Evolutionary conservation across 2,329 filamentous ascomycete genomes (phyloP).

Genomic region (Penicillium sp.): DNA sequence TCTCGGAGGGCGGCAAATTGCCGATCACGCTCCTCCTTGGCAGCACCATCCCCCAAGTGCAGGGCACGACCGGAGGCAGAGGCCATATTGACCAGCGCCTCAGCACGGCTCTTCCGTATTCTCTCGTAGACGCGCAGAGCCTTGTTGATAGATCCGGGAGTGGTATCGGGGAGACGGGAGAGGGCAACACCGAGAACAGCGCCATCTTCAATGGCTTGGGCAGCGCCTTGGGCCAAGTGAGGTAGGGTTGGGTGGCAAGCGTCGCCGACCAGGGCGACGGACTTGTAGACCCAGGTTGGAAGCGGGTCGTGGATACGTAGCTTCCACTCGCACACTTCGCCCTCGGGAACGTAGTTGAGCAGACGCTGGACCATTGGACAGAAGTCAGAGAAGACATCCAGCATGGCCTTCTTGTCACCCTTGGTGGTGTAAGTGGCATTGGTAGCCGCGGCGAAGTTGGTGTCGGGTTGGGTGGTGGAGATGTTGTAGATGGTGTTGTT

Average conservation of each 20-base stretch:
- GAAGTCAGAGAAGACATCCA: constrained; percentile 56
- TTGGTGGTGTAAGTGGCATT: constrained; percentile 60
- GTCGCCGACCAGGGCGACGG: constrained; percentile 53
- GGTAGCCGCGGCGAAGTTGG: constrained; percentile 54
- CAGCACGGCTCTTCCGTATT: constrained; percentile 53
- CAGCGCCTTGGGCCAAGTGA: constrained; percentile 60
- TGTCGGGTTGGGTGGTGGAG: constrained; percentile 57
- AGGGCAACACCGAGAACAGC: constrained; percentile 53
- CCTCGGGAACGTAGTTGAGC: constrained; percentile 57
- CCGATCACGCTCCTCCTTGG: constrained; percentile 55
- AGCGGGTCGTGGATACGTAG: constrained; percentile 58
- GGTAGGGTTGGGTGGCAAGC: constrained; percentile 60
- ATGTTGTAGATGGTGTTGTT: constrained; percentile 63
- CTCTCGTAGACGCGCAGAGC: constrained; percentile 54
- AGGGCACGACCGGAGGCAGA: constrained; percentile 51
- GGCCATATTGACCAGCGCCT: constrained; percentile 53
- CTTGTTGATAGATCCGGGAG: constrained; percentile 46
- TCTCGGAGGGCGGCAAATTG: constrained; percentile 51
- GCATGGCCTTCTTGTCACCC: constrained; percentile 57
- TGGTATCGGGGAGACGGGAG: constrained; percentile 44
- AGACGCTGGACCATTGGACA: constrained; percentile 57
- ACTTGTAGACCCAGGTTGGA: constrained; percentile 56
- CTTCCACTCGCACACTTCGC: constrained; percentile 64
- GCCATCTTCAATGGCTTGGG: constrained; percentile 61
- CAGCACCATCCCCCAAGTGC: constrained; percentile 55